These are phyloP conservation scores for Anacardium occidentale DNA, from an alignment of 345 rosid genomes.

Conservation along the genomic window DNA sequence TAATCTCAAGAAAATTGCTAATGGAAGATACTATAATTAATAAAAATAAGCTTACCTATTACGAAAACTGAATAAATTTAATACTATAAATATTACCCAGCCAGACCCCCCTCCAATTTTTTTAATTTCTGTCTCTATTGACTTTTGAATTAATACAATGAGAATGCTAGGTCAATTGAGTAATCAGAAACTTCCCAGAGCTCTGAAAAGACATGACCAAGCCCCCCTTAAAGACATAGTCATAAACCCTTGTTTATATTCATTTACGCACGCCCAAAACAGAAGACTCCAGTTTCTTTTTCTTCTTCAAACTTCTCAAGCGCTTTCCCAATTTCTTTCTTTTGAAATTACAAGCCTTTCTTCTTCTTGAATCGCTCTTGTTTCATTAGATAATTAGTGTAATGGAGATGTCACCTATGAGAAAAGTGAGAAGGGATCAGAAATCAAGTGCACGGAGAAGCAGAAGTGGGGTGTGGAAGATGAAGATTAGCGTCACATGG, in stretches of 20 bases:
- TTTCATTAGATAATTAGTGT: not conserved
- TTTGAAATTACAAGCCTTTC: not conserved
- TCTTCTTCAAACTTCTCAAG: not conserved
- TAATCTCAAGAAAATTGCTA: too few species aligned
- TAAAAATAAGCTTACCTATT: too few species aligned
- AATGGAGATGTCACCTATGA: constrained; percentile 34
- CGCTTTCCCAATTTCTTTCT: not conserved
- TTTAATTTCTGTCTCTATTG: not conserved
- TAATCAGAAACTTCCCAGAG: constrained; percentile 6
- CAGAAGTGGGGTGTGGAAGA: constrained; percentile 34
- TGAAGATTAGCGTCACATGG: constrained; percentile 44
- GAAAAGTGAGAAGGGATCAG: constrained; percentile 20
- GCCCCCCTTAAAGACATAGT: not conserved
- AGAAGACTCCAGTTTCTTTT: not conserved
- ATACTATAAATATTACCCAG: not conserved
- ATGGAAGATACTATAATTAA: too few species aligned
- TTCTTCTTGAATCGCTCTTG: not conserved
- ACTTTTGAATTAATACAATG: not conserved
- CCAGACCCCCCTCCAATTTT: not conserved
- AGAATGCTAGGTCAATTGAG: not conserved
- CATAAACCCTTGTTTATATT: not conserved
- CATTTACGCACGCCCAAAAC: not conserved
- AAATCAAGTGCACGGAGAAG: constrained; percentile 21
- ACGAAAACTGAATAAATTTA: too few species aligned
- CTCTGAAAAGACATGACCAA: not conserved